Conservation (phyloP, 2,329 filamentous ascomycete genomes). For the Byssothecium circinans region DNA sequence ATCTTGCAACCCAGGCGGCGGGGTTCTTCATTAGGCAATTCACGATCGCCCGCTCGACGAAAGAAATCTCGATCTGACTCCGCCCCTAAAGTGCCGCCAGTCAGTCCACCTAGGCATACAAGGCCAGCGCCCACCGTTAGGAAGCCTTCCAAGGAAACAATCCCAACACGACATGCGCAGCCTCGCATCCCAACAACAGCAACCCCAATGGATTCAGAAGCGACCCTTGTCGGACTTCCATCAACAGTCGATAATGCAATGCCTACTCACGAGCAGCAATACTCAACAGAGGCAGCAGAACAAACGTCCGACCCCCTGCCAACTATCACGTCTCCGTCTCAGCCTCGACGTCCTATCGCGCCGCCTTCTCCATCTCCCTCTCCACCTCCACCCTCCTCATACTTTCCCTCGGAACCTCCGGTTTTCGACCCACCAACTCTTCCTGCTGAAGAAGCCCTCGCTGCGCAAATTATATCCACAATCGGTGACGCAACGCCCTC, state of each 20-base stretch:
- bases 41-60: conserved; percentile 22
- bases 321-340: conserved; percentile 2
- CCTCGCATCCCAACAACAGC: conserved; percentile 6
- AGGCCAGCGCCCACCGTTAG: conserved; percentile 18
- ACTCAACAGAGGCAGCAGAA: conserved; percentile 4
- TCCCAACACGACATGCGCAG: conserved; percentile 13
- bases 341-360: background rate
- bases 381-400: conserved; percentile 18
- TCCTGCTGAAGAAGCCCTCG: conserved; percentile 33
- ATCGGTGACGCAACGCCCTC: conserved; percentile 45
- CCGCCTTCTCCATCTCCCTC: conserved; percentile 7
- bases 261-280: conserved; percentile 2
- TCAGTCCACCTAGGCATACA: conserved; percentile 11
- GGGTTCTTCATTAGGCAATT: conserved; percentile 20
- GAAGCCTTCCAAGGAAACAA: conserved; percentile 21
- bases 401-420: conserved; percentile 22
- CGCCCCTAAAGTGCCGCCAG: conserved; percentile 14
- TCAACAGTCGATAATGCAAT: conserved; percentile 17
- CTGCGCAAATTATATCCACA: conserved; percentile 45
- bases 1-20: conserved; percentile 17
- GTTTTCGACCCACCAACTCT: conserved; percentile 18
- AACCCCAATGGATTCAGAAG: conserved; percentile 32
- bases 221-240: conserved; percentile 26
- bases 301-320: conserved; percentile 13
- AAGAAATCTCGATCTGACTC: conserved; percentile 21